phyloP scores from a whole-genome alignment of 352 stramenopile genomes.

The Pythium rishiriense region DNA sequence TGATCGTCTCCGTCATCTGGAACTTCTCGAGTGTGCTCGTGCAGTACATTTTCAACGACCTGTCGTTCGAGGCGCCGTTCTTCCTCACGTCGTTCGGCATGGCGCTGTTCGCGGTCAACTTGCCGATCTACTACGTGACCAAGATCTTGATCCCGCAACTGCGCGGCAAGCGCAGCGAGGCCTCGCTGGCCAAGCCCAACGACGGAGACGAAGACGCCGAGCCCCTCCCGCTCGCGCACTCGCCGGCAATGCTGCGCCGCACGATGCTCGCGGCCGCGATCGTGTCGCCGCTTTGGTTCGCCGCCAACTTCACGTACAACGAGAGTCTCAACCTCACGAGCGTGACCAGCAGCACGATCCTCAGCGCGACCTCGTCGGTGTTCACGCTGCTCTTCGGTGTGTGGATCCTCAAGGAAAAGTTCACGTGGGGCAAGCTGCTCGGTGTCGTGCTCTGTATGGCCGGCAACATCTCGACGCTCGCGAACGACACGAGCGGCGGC shows the following conservation, averaged over 20 bases:
- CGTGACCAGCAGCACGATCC: slow-evolving; percentile 95
- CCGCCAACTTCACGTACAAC: slow-evolving; percentile 96
- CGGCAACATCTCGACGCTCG: slow-evolving; percentile 84
- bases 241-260: slow-evolving; percentile 38
- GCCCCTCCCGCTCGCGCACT: slow-evolving; percentile 9
- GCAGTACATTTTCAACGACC: slow-evolving; percentile 89
- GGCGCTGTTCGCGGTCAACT: slow-evolving; percentile 81
- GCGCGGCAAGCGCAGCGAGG: slow-evolving; percentile 21
- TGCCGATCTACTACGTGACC: slow-evolving; percentile 77
- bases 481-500: slow-evolving; percentile 58
- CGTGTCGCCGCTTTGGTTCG: slow-evolving; percentile 94
- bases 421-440: slow-evolving; percentile 78
- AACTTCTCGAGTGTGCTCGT: slow-evolving; percentile 85
- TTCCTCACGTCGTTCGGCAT: slow-evolving; percentile 90
- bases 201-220: slow-evolving; percentile 17
- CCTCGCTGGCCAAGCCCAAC: slow-evolving; percentile 11
- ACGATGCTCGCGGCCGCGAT: slow-evolving; percentile 44
- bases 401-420: slow-evolving; percentile 73
- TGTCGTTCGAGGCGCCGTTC: slow-evolving; percentile 86
- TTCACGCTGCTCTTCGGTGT: slow-evolving; percentile 94
- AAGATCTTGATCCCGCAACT: slow-evolving; percentile 45
- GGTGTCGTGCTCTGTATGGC: slow-evolving; percentile 87
- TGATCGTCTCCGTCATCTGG: slow-evolving; percentile 81
- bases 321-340: slow-evolving; percentile 89
- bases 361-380: slow-evolving; percentile 91